Evolutionary conservation across 768 basidiomycete species (phyloP).

Genomic region (Cantharellus anzutake): DNA sequence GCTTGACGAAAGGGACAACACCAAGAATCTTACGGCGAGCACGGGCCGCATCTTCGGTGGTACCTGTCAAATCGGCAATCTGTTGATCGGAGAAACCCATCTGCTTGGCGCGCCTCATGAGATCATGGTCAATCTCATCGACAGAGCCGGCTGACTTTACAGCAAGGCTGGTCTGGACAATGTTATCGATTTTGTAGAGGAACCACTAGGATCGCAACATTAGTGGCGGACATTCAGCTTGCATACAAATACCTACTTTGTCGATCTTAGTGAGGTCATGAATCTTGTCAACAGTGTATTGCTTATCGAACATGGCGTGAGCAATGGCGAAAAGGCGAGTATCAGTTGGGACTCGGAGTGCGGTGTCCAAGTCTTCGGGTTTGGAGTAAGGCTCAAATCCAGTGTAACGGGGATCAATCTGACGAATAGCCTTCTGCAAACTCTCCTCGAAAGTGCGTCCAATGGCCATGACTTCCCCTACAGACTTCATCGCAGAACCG

Average conservation of each 20-base stretch:
- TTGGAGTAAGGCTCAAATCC: conserved; percentile 93
- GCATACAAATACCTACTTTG: conserved; percentile 35
- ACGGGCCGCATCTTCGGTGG: conserved; percentile 63
- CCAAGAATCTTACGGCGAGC: conserved; percentile 68
- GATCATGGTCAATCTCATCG: conserved; percentile 46
- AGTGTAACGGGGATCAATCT: conserved; percentile 90
- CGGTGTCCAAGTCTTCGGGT: conserved; percentile 67
- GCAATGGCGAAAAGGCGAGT: conserved; percentile 94
- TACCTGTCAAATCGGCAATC: conserved; percentile 61
- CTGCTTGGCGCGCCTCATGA: conserved; percentile 75
- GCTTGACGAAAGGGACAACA: conserved; percentile 94
- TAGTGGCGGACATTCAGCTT: not conserved
- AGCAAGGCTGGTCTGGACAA: conserved; percentile 68
- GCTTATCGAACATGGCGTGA: conserved; percentile 89
- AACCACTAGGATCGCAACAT: conserved; percentile 49
- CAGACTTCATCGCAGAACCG: conserved; percentile 97
- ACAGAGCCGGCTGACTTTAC: conserved; percentile 54
- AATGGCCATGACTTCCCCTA: conserved; percentile 99
- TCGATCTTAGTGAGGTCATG: conserved; percentile 97
- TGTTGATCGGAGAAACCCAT: conserved; percentile 93
- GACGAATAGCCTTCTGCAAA: conserved; percentile 93
- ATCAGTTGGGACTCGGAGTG: conserved; percentile 73
- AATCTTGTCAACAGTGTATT: conserved; percentile 74
- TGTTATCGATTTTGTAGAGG: conserved; percentile 97
- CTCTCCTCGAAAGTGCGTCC: conserved; percentile 98